A percentile compares a stretch with the other conserved stretches of the same genome.
These are phyloP conservation scores for Parachaetomium inaequale DNA, from an alignment of 495 filamentous ascomycete genomes.

Conservation along the genomic window DNA sequence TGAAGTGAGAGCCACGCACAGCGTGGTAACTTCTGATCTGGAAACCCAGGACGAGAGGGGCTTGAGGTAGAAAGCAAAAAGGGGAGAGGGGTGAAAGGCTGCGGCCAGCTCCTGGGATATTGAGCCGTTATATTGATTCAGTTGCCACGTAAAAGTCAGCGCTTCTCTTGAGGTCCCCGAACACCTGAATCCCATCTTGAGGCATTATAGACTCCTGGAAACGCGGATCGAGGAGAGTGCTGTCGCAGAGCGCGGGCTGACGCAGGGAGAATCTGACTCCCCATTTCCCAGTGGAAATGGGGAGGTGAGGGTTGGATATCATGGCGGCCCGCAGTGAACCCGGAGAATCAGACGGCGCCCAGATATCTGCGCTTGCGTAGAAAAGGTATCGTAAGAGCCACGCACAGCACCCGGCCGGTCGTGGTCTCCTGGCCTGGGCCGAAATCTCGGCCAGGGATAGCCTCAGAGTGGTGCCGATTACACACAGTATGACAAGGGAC, in stretches of 20 bases:
- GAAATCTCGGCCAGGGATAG: background rate
- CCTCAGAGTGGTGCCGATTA: background rate
- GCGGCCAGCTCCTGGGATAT: background rate
- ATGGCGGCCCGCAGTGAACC: background rate
- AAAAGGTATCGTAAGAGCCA: background rate
- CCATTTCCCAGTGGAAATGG: background rate
- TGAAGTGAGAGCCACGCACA: background rate
- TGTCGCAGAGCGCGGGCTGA: background rate
- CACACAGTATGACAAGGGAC: background rate
- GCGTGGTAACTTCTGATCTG: background rate
- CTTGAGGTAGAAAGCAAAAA: background rate
- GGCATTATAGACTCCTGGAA: background rate
- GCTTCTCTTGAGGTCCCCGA: background rate
- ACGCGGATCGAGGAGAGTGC: background rate
- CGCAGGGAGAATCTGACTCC: background rate
- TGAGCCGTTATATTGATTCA: constrained; percentile 1
- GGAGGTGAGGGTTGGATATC: background rate
- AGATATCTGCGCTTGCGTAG: background rate
- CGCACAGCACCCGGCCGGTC: background rate
- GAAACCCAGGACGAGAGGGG: background rate
- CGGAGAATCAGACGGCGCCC: background rate
- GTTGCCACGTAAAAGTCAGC: background rate
- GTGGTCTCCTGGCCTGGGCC: background rate
- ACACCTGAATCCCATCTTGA: background rate
- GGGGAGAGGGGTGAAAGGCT: background rate